Percentiles rank a stretch among this genome's conserved stretches.
Evolutionary conservation across 2,329 filamentous ascomycete genomes (phyloP).

Genomic region (Hymenoscyphus scutula): DNA sequence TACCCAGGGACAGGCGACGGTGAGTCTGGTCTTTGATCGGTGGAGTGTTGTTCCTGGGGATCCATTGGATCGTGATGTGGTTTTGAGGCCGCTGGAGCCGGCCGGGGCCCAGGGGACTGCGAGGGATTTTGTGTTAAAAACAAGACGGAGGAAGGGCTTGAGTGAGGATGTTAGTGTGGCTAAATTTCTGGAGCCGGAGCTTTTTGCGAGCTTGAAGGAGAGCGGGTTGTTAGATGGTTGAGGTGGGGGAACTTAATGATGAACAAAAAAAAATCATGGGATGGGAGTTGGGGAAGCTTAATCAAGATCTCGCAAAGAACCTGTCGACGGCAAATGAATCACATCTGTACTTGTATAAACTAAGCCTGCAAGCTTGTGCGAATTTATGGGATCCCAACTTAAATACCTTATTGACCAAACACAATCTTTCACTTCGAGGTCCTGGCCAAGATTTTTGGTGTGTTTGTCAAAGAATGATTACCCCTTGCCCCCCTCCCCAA

Average conservation of each 20-base stretch:
- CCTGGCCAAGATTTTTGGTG: too few relatives aligned
- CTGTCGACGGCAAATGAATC: not conserved
- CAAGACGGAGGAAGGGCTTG: slow-evolving; percentile 84
- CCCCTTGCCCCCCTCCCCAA: too few relatives aligned
- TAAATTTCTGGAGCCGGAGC: slow-evolving; percentile 93
- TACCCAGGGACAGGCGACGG: slow-evolving; percentile 87
- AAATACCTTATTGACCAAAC: too few relatives aligned
- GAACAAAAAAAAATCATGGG: slow-evolving; percentile 13
- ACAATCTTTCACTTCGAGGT: too few relatives aligned
- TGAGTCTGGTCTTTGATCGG: slow-evolving; percentile 89
- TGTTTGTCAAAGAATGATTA: too few relatives aligned
- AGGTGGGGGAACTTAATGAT: slow-evolving; percentile 18
- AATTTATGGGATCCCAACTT: too few relatives aligned
- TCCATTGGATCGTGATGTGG: slow-evolving; percentile 83
- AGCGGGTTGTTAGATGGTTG: slow-evolving; percentile 75
- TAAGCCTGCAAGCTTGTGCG: not conserved
- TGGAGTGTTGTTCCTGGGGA: slow-evolving; percentile 97
- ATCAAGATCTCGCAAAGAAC: slow-evolving; percentile 1
- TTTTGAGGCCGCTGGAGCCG: slow-evolving; percentile 80
- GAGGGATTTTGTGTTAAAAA: slow-evolving; percentile 95
- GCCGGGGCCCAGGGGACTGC: slow-evolving; percentile 86
- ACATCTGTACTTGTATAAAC: not conserved
- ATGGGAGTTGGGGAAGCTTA: slow-evolving; percentile 8
- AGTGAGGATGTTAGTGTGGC: slow-evolving; percentile 94
- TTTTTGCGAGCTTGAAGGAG: slow-evolving; percentile 84